A percentile compares a stretch with the other conserved stretches of the same genome.
Evolutionary conservation across 371 early-diverging fungal genomes (phyloP).

Genomic region (Neoconidiobolus thromboides): DNA sequence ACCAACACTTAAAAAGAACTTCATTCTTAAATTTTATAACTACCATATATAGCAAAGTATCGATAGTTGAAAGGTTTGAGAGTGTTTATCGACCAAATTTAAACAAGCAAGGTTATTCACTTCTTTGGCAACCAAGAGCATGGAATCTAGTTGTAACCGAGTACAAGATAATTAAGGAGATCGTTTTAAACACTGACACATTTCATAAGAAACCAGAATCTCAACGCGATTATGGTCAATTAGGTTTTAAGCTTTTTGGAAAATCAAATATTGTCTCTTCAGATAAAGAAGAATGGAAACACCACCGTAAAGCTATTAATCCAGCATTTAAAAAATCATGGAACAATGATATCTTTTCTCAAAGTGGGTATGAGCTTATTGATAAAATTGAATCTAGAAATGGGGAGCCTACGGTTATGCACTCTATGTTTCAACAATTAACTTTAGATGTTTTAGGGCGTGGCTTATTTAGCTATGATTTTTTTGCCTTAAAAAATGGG

Average conservation of each 20-base stretch:
- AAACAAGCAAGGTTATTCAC: no score
- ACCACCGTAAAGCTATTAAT: neutral
- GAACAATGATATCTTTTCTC: neutral
- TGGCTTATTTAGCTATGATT: constrained; percentile 1
- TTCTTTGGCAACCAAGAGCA: no score
- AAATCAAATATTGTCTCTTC: neutral
- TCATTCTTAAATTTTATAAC: no score
- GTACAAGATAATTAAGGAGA: neutral
- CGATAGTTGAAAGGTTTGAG: no score
- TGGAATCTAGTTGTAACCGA: neutral
- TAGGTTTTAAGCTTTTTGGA: neutral
- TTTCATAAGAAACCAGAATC: neutral
- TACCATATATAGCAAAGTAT: no score
- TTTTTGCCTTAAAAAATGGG: neutral
- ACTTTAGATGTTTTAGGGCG: constrained; percentile 5
- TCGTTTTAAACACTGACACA: neutral
- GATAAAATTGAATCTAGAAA: neutral
- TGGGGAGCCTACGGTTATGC: neutral
- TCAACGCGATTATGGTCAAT: neutral
- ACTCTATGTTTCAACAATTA: neutral
- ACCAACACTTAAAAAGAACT: no score
- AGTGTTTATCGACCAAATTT: no score
- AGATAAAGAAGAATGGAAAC: neutral
- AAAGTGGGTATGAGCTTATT: neutral
- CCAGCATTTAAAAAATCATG: neutral